These are phyloP conservation scores for Hypoxylon cercidicola DNA, from an alignment of 495 filamentous ascomycete genomes.

Conservation along the genomic window DNA sequence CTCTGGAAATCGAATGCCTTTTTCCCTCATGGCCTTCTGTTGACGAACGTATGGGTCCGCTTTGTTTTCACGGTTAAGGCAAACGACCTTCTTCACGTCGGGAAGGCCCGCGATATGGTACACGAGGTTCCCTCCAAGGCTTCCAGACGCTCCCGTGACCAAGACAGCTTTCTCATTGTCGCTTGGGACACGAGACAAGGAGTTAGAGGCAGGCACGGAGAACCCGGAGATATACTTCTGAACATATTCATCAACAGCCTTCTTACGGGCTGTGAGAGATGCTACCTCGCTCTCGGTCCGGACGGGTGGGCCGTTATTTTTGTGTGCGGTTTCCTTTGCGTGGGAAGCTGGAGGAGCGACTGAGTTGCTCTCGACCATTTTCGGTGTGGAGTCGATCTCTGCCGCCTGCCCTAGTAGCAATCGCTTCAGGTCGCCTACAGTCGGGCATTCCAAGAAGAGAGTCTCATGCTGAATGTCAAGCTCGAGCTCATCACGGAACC, in stretches of 20 bases:
- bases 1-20: too few species aligned
- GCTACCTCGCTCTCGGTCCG: conserved; percentile 60
- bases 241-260: conserved; percentile 64
- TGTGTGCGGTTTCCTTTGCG: background rate
- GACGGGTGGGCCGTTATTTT: background rate
- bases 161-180: conserved; percentile 63
- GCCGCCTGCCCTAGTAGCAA: conserved; percentile 71
- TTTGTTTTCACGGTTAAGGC: conserved; percentile 55
- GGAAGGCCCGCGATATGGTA: conserved; percentile 47
- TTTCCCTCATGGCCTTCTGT: too few species aligned
- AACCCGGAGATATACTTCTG: conserved; percentile 71
- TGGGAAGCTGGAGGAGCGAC: conserved; percentile 41
- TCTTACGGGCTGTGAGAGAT: conserved; percentile 57
- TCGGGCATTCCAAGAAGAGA: conserved; percentile 49
- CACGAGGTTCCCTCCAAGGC: conserved; percentile 55
- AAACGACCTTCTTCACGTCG: conserved; percentile 52
- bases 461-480: conserved; percentile 52
- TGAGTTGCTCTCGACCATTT: too few species aligned
- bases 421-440: conserved; percentile 56
- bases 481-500: conserved; percentile 57
- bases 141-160: conserved; percentile 61
- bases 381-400: conserved; percentile 64
- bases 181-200: conserved; percentile 69
- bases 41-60: conserved; percentile 8
- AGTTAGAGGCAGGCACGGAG: conserved; percentile 65